phyloP scores from a whole-genome alignment of 495 filamentous ascomycete species.

The Tuber brumale region DNA sequence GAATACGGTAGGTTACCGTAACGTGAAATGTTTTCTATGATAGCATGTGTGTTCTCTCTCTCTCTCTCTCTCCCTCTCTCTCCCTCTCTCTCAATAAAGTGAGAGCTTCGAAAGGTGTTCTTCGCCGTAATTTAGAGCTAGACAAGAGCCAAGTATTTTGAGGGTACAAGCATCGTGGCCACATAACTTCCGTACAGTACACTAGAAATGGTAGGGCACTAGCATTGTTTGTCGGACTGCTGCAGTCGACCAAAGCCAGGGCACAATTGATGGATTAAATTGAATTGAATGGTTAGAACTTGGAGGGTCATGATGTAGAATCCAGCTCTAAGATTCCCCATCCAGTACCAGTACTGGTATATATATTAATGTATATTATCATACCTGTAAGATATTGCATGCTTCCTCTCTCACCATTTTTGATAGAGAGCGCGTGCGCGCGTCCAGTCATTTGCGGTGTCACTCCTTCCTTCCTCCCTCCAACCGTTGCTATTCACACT shows the following conservation, averaged over 20 bases:
- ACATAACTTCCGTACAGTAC: not conserved
- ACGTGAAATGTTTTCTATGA: not conserved
- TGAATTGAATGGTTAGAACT: not conserved
- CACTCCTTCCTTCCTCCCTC: not conserved
- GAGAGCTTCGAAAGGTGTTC: not conserved
- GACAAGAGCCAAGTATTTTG: not conserved
- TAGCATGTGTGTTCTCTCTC: not conserved
- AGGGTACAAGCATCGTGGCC: not conserved
- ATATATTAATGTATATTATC: too few species aligned
- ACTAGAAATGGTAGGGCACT: not conserved
- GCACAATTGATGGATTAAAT: not conserved
- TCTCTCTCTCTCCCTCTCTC: too few species aligned
- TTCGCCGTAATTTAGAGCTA: not conserved
- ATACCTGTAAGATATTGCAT: too few species aligned
- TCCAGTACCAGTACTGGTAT: too few species aligned
- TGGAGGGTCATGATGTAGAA: not conserved
- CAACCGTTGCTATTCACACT: not conserved
- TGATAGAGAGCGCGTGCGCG: not conserved
- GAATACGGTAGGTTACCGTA: not conserved
- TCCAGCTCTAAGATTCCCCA: not conserved
- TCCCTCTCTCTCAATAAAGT: not conserved
- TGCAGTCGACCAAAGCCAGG: not conserved
- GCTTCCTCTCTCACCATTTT: not conserved
- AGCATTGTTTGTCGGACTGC: not conserved
- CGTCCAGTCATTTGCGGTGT: not conserved